Percentiles rank a stretch among this genome's conserved stretches.
Conservation (phyloP, 768 basidiomycete species). For the Suillus cothurnatus region DNA sequence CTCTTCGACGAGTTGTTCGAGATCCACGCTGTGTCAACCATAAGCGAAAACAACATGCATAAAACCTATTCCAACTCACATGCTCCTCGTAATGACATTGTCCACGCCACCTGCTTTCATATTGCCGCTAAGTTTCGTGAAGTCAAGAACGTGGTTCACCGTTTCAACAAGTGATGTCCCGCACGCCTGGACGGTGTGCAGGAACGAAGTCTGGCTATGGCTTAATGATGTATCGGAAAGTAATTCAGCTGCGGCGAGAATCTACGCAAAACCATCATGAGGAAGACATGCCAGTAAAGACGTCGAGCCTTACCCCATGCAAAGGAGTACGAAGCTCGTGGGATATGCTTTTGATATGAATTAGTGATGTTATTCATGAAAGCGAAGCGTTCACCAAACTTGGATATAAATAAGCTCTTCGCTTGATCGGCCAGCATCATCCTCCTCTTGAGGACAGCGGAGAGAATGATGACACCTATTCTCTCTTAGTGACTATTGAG, state of each 20-base stretch:
- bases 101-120: slow-evolving; percentile 77
- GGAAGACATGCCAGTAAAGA: not conserved
- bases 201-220: slow-evolving; percentile 80
- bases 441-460: slow-evolving; percentile 86
- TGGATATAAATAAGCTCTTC: slow-evolving; percentile 90
- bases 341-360: slow-evolving; percentile 58
- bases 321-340: slow-evolving; percentile 91
- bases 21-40: slow-evolving; percentile 52
- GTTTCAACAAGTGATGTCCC: slow-evolving; percentile 96
- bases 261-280: slow-evolving; percentile 42
- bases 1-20: slow-evolving; percentile 84
- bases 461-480: slow-evolving; percentile 85
- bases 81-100: slow-evolving; percentile 68
- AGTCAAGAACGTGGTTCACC: slow-evolving; percentile 95
- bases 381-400: slow-evolving; percentile 47
- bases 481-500: slow-evolving; percentile 7
- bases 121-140: slow-evolving; percentile 91
- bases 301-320: slow-evolving; percentile 65
- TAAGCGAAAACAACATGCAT: not conserved
- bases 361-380: not conserved
- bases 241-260: slow-evolving; percentile 91
- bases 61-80: slow-evolving; percentile 42
- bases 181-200: slow-evolving; percentile 93
- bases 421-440: slow-evolving; percentile 96
- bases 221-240: slow-evolving; percentile 81